Evolutionary conservation across 139 green algal genomes (phyloP), one percentile per base, ranked within the genome.

Genomic region (Volvox africanus): DNA sequence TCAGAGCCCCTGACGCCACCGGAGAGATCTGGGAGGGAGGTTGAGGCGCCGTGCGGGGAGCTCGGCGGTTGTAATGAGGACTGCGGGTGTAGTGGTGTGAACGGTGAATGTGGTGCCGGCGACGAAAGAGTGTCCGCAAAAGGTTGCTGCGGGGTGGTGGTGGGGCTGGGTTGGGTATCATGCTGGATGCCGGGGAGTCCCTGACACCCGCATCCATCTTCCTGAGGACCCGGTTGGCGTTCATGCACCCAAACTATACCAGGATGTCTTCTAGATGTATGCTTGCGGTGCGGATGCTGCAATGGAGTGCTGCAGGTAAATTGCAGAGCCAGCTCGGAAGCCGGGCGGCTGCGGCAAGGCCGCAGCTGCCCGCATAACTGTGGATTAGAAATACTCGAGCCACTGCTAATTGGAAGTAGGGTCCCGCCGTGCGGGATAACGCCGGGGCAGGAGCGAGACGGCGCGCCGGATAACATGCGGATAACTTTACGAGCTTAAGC

Each of bases 181-280:
- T 73, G 65, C 21, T 24, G 21, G 65, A 24, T 73, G 65, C 65
- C 65, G 71, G 28, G 14, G 30, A 2, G 17, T 79, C 36, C 37
- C 30, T 22, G 37, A 67, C 33, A 61, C 12, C 61, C 61, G 17
- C 32, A 78, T 6, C 33, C 21, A 30, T 88, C 61, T 33, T 78
- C 82, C 61, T 78, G 82, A 21, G 61, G 82, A 32, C 82, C 61
- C 30, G 61, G 82, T 35, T 88, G 82, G 32, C 62, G 36, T 55
- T 61, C 20, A 26, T 2, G 19, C 1, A 35, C 24, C 16, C 35
- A 35, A 2, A 65, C 9, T 5, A 55, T 21, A 61, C 44, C 24
- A 20, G 30, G 32, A 33, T 81, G 75, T 19, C 75, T 26, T 30
- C 32, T 24, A 13, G 32, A 30, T 35, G 5, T 5, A 9, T 81